Percentiles rank a stretch among this genome's conserved stretches.
These are phyloP conservation scores for Neurospora crassa DNA, from an alignment of 2,329 filamentous ascomycete genomes.

Conservation along the genomic window DNA sequence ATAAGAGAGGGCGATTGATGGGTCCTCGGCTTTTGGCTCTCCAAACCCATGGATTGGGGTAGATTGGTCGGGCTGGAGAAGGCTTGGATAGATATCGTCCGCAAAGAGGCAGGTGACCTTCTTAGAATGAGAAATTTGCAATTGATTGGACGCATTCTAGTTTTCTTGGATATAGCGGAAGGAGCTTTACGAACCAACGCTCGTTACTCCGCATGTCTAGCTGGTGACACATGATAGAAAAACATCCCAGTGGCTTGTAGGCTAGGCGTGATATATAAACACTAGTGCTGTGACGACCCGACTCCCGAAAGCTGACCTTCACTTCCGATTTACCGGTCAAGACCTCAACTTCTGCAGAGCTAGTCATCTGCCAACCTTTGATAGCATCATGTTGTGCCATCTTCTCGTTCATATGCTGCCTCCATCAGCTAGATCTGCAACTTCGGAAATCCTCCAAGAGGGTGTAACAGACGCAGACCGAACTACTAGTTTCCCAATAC, in stretches of 20 bases:
- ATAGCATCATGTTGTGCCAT: neutral
- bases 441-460: neutral
- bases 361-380: neutral
- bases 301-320: neutral
- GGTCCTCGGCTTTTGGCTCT: neutral
- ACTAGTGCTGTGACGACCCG: neutral
- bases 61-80: neutral
- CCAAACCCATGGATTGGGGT: neutral
- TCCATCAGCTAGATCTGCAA: neutral
- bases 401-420: neutral
- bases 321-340: neutral
- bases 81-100: neutral
- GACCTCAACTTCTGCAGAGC: neutral
- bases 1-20: neutral
- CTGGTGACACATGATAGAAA: neutral
- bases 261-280: neutral
- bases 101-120: neutral
- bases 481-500: neutral
- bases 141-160: neutral
- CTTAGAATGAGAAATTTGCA: neutral
- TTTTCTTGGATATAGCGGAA: neutral
- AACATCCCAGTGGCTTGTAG: neutral
- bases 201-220: neutral
- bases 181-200: neutral
- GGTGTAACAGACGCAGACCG: neutral